Evolutionary conservation across 371 early-diverging fungal genomes (phyloP), one percentile per base, ranked within the genome.

Genomic region (Mortierella sp.): DNA sequence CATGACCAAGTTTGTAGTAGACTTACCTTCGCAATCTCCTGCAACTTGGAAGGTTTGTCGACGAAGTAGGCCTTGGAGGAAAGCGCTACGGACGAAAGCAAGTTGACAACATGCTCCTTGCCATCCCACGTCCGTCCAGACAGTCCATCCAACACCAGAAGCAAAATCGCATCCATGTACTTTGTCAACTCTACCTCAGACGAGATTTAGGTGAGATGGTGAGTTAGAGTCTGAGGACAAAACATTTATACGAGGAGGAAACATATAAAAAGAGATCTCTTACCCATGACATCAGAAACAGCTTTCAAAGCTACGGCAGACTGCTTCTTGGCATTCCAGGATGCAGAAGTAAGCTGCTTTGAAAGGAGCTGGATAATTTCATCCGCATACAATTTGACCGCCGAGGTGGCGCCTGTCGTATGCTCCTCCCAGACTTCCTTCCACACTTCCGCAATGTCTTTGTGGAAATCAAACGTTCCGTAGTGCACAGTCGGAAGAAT

Each of bases 51-150:
- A 16, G 83, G 85, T 28, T 76, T 78, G 21, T 78, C 84, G 3
- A 72, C 86, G 79, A 93, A 91, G 82, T 84, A 91, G 0, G 76
- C 89, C 69, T 92, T 92, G 64, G 91, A 87, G 0, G 92, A 91
- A 13, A 93, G 82, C 24, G 92, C 90, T 1, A 95, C 82, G 21
- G 89, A 88, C 2, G 92, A 92, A 77, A 97, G 90, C 5, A 95
- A 92, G 55, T 93, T 94, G 37, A 97, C 88, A 6, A 97, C 93
- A 34, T 90, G 89, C 77, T 97, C 97, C 83, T 97, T 98, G 46
- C 98, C 98, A 3, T 93, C 93, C 97, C 97, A 98, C 1, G 95
- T 93, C 48, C 97, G 89, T 6, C 97, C 96, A 0, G 92, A 87
- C 6, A 96, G 86, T 0, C 94, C 92, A 16, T 92, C 89, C 1